Evolutionary conservation across 2,329 filamentous ascomycete genomes (phyloP), one percentile per base, ranked within the genome.

Genomic region (Fusarium poae): DNA sequence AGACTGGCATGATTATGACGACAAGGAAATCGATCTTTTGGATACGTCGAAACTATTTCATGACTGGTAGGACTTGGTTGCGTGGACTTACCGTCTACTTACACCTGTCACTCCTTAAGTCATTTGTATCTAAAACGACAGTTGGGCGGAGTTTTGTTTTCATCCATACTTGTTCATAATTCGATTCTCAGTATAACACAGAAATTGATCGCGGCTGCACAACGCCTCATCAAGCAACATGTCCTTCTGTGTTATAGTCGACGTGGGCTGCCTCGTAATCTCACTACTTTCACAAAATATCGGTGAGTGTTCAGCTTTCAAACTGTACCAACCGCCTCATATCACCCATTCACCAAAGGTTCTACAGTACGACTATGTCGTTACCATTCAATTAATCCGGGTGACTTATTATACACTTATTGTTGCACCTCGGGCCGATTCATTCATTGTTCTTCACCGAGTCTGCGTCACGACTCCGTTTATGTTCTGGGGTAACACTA

Each of bases 1-100:
- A 6, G 23, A 50, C 2, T 63, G 50, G 43, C 58, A 57, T 25
- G 43, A 50, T 1, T 40, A 44, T 15, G 58, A 63, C 18, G 39
- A 40, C 8, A 6, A 30, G 15, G 10, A 1, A 9, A 18, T 61
- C 2, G n/a, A 61, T 6, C 9, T 61, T n/a, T 6, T 45, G 23
- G 45, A 62, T 21, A 29, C 9, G 10, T 40, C 6, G 0, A 39
- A 20, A 6, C 6, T 49, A 5, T 12, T 3, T 16, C 53, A 18
- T 27, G 40, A 48, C 18, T 57, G 32, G 21, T 20, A 40, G 16
- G 16, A 3, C 1, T n/a, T 7, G 30, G n/a, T 7, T 15, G 2
- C 6, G 18, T 23, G 7, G 6, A 5, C 12, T 1, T 25, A 9
- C 8, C 8, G 12, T 16, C 10, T 3, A 34, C 6, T 12, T 9